phyloP scores from a whole-genome alignment of 495 filamentous ascomycete species.

The Thermothielavioides terrestris region DNA sequence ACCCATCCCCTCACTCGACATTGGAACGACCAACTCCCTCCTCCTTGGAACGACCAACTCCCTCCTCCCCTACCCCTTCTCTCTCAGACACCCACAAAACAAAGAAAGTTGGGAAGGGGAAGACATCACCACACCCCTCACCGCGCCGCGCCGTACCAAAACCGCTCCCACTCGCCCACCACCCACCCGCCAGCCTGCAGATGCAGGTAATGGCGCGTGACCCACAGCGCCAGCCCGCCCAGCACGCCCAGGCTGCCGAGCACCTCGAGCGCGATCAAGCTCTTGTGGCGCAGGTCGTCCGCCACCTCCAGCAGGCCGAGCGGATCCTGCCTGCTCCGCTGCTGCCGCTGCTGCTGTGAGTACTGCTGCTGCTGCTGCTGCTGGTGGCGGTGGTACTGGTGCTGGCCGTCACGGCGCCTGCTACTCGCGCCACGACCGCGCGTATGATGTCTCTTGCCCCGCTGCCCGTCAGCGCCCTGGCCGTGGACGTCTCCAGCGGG shows the following conservation, averaged over 20 bases:
- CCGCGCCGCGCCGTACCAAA: conserved; percentile 14
- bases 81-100: neutral
- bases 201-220: conserved; percentile 28
- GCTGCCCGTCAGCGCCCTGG: too few relatives aligned
- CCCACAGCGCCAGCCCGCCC: conserved; percentile 64
- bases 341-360: conserved; percentile 26
- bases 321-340: conserved; percentile 51
- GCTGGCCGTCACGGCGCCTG: too few relatives aligned
- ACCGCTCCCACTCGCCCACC: conserved; percentile 23
- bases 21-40: too few relatives aligned
- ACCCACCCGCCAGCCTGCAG: conserved; percentile 18
- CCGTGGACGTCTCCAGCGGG: too few relatives aligned
- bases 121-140: too few relatives aligned
- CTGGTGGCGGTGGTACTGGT: neutral
- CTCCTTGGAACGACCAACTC: neutral
- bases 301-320: conserved; percentile 64
- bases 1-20: too few relatives aligned
- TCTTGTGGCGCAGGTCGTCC: conserved; percentile 55
- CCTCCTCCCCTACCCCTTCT: neutral
- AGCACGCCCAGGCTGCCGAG: conserved; percentile 67
- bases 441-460: too few relatives aligned
- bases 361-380: neutral
- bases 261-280: conserved; percentile 67
- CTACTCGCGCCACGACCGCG: too few relatives aligned
- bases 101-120: too few relatives aligned